Evolutionary conservation across 2,329 filamentous ascomycete species (phyloP).

Genomic region (Sporothrix variecibatus): DNA sequence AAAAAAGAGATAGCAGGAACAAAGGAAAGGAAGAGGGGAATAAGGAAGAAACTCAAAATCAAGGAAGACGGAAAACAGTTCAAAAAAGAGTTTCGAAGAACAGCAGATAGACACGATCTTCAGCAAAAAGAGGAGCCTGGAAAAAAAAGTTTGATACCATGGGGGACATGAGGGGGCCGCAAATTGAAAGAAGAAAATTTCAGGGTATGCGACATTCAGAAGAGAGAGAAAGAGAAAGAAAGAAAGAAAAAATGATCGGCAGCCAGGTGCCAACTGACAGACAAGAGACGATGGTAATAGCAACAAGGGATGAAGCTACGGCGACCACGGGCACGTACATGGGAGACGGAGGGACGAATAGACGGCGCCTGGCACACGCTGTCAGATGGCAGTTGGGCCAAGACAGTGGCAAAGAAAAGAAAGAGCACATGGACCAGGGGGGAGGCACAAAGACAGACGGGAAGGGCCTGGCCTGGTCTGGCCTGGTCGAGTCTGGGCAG

Average conservation of each 20-base stretch:
- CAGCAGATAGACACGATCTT: not conserved
- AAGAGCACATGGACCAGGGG: not conserved
- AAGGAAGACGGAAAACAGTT: not conserved
- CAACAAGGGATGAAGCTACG: slow-evolving; percentile 9
- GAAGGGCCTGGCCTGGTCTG: not conserved
- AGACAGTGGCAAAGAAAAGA: not conserved
- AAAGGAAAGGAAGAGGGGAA: not conserved
- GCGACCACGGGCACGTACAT: slow-evolving; percentile 1
- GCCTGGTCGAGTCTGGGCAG: not conserved
- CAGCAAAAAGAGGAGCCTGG: not conserved
- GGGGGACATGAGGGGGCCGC: not conserved
- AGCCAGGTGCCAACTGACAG: not conserved
- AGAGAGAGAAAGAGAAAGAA: not conserved
- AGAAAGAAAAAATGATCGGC: not conserved
- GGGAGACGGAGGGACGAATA: not conserved
- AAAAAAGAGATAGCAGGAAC: not conserved
- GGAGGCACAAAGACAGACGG: too few species aligned
- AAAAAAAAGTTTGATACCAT: not conserved
- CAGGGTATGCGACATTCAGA: not conserved
- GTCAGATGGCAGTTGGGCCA: not conserved
- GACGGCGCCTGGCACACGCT: not conserved
- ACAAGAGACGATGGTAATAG: not conserved
- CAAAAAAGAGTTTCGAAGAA: not conserved
- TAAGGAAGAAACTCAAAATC: not conserved
- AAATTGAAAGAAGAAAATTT: not conserved